Base-by-base conservation (phyloP, 352 stramenopile genomes). In the Globisporangium cederbergense region DNA sequence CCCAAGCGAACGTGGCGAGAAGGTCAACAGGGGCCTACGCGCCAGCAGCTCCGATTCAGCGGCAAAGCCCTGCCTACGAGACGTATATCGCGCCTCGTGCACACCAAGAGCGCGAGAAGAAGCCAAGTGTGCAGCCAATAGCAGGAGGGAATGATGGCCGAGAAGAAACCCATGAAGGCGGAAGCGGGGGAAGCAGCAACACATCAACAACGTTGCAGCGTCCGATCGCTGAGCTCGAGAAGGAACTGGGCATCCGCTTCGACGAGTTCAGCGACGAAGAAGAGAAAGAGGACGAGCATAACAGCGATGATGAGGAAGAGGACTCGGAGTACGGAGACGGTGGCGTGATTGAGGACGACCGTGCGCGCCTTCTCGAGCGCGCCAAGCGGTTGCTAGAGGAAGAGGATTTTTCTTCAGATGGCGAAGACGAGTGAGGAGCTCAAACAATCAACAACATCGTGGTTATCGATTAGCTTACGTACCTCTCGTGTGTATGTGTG, bases 171-270 rank as follows among this genome's bases (percentile, higher is more conserved):
- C 65, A 66, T 9, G 73, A 77, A 9, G 65, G 63, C 14, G 71
- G 71, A 3, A 66, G 69, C 14, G 70, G 70, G 54, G 36, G 14
- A 59, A 69, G 52, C 64, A 73, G 59, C 60, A 54, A n/a, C 50
- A 58, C 36, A 64, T 70, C 56, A 70, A 72, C 30, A 61, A 56
- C 72, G n/a, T 49, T 88, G 32, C 83, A 92, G 47, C 78, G 81
- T 16, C 79, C 83, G 16, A 89, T 92, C 56, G 81, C 83, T 22
- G 81, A 92, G 58, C 70, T 92, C 18, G 81, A 92, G 65, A 74
- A 74, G 58, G 83, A 86, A 58, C 68, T 92, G 7, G 83, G 81
- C 0, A 87, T 90, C 51, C 77, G 68, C 32, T 89, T 92, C 40
- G 74, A 88, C 38, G 78, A 82, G 52, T 66, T 83, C 18, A 88